phyloP scores from a whole-genome alignment of 805 yeast genomes.

The Wickerhamomyces canadensis region DNA sequence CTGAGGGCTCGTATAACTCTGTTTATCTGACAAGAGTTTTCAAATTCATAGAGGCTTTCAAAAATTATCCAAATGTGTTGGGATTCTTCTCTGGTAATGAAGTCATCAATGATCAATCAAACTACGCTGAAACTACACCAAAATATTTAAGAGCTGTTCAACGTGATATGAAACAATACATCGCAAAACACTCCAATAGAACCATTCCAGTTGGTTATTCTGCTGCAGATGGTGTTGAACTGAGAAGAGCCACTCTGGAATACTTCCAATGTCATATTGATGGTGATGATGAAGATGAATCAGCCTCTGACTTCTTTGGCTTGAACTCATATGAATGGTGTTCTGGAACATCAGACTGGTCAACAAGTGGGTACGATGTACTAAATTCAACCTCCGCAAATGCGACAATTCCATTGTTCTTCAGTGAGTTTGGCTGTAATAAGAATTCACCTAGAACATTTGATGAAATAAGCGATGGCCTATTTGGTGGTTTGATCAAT shows the following conservation, averaged over 20 bases:
- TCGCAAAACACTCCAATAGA: constrained; percentile 61
- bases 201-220: constrained; percentile 92
- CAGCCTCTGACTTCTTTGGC: constrained; percentile 87
- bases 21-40: constrained; percentile 73
- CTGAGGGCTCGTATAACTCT: constrained; percentile 63
- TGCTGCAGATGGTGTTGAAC: constrained; percentile 76
- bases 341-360: constrained; percentile 64
- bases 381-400: constrained; percentile 53
- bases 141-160: constrained; percentile 83
- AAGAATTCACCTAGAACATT: constrained; percentile 72
- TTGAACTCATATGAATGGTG: constrained; percentile 97
- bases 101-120: constrained; percentile 70
- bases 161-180: constrained; percentile 86
- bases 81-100: constrained; percentile 94
- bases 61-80: constrained; percentile 73
- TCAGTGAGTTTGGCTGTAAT: constrained; percentile 85
- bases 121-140: constrained; percentile 61
- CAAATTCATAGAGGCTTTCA: constrained; percentile 79
- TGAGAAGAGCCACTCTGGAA: constrained; percentile 69
- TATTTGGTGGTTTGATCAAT: constrained; percentile 59
- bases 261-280: constrained; percentile 78
- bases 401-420: constrained; percentile 60
- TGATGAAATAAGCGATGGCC: constrained; percentile 66
- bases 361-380: constrained; percentile 60
- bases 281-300: constrained; percentile 45